Evolutionary conservation across 768 basidiomycete genomes (phyloP).

Genomic region (Tephrocybe sp.): DNA sequence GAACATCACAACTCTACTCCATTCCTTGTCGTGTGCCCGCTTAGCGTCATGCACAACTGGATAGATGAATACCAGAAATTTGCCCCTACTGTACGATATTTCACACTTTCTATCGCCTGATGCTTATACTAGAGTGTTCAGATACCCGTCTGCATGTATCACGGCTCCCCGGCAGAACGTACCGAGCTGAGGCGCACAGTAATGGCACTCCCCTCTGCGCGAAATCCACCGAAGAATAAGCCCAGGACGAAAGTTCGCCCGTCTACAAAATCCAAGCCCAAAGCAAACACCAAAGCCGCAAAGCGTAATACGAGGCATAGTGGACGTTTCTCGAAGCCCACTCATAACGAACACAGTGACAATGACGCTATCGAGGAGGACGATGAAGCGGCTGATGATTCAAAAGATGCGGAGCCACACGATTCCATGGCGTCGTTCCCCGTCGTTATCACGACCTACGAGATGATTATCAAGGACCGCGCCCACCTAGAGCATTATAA

Average conservation of each 20-base stretch:
- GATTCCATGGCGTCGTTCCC: constrained; percentile 49
- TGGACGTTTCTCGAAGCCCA: constrained; percentile 14
- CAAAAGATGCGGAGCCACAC: constrained; percentile 17
- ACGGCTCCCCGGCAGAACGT: constrained; percentile 81
- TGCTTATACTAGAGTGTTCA: constrained; percentile 30
- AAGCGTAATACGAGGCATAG: constrained; percentile 14
- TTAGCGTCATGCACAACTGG: constrained; percentile 95
- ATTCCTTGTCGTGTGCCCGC: constrained; percentile 88
- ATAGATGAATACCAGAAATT: constrained; percentile 81
- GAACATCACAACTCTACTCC: constrained; percentile 69
- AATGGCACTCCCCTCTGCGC: constrained; percentile 39
- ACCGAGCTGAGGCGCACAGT: constrained; percentile 71
- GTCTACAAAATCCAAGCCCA: constrained; percentile 1
- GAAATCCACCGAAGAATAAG: constrained; percentile 5
- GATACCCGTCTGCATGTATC: constrained; percentile 91
- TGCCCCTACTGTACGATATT: constrained; percentile 60
- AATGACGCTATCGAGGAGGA: constrained; percentile 11
- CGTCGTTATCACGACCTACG: constrained; percentile 88
- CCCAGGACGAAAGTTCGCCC: background rate
- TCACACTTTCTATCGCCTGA: background rate
- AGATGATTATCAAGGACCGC: constrained; percentile 88
- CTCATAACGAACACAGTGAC: constrained; percentile 20
- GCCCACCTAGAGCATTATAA: constrained; percentile 58
- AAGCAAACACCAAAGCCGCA: constrained; percentile 16
- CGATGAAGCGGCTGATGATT: constrained; percentile 18